A percentile compares a stretch with the other conserved stretches of the same genome.
phyloP scores from a whole-genome alignment of 2,329 filamentous ascomycete species.

The Trichophyton equinum region DNA sequence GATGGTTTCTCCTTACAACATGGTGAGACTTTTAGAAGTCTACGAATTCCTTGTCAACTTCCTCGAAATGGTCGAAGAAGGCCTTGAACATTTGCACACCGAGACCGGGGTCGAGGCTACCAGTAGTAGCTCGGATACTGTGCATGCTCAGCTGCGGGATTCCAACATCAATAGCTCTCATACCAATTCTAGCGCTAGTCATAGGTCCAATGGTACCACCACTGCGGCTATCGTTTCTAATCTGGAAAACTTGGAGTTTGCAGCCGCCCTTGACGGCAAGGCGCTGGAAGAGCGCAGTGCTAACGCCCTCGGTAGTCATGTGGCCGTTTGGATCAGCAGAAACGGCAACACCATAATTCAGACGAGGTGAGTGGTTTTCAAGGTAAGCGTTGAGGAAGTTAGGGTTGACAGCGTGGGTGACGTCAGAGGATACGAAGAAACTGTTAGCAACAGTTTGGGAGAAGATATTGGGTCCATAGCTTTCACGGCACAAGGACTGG shows the following conservation, averaged over 20 bases:
- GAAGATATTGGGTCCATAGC: slow-evolving; percentile 44
- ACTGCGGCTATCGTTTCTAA: slow-evolving; percentile 77
- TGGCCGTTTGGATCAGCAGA: slow-evolving; percentile 79
- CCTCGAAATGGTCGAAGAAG: slow-evolving; percentile 76
- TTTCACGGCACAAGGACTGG: slow-evolving; percentile 43
- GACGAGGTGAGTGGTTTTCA: slow-evolving; percentile 67
- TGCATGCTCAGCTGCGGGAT: slow-evolving; percentile 93
- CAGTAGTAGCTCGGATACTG: slow-evolving; percentile 77
- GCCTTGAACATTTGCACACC: slow-evolving; percentile 81
- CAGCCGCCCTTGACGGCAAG: slow-evolving; percentile 62
- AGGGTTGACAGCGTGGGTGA: slow-evolving; percentile 86
- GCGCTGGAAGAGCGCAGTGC: slow-evolving; percentile 64
- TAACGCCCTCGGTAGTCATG: slow-evolving; percentile 89
- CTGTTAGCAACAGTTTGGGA: slow-evolving; percentile 80
- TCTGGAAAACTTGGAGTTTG: slow-evolving; percentile 79
- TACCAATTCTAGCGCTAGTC: slow-evolving; percentile 66
- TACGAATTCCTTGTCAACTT: slow-evolving; percentile 66
- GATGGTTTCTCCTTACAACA: not conserved
- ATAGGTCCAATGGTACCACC: slow-evolving; percentile 94
- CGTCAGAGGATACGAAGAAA: slow-evolving; percentile 85
- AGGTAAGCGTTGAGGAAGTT: slow-evolving; percentile 83
- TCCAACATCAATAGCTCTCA: slow-evolving; percentile 73
- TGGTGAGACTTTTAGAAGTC: slow-evolving; percentile 18
- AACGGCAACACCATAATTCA: slow-evolving; percentile 78
- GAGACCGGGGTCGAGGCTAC: slow-evolving; percentile 70